Conservation (phyloP, 768 basidiomycete genomes). For the Phaeotremella fagi region DNA sequence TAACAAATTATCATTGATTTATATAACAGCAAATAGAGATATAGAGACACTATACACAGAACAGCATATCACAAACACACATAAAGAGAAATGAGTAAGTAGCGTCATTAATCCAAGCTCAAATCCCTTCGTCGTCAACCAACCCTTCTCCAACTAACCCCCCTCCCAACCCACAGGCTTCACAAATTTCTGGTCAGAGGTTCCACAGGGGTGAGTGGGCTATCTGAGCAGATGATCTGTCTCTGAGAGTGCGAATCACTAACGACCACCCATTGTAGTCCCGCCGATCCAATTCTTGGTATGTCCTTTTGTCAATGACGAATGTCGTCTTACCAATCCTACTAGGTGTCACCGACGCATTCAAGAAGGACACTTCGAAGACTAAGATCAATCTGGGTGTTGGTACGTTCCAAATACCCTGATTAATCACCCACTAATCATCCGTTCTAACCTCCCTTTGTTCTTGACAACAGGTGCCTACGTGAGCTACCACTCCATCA, state of each 20-base stretch:
- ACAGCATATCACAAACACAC: too few species aligned
- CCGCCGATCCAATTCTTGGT: conserved; percentile 47
- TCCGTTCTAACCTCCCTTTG: neutral
- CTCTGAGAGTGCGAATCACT: too few species aligned
- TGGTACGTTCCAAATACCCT: conserved; percentile 62
- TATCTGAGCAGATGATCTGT: neutral
- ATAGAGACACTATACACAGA: too few species aligned
- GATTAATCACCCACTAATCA: neutral
- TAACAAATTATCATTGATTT: too few species aligned
- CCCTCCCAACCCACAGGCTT: too few species aligned
- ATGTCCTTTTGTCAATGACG: conserved; percentile 1
- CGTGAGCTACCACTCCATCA: too few species aligned
- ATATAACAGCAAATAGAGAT: too few species aligned
- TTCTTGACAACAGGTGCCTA: conserved; percentile 31
- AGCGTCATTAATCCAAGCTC: too few species aligned
- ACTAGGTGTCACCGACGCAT: conserved; percentile 72
- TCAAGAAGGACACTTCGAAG: conserved; percentile 87
- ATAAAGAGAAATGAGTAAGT: too few species aligned
- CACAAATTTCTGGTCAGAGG: conserved; percentile 28
- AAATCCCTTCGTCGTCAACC: too few species aligned
- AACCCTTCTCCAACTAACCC: too few species aligned
- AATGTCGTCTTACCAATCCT: conserved; percentile 1
- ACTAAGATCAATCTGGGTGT: conserved; percentile 98
- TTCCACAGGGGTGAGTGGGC: conserved; percentile 24
- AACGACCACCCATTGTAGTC: too few species aligned